Evolutionary conservation across 257 asterid genomes (phyloP).

Genomic region (Nicotiana attenuata): DNA sequence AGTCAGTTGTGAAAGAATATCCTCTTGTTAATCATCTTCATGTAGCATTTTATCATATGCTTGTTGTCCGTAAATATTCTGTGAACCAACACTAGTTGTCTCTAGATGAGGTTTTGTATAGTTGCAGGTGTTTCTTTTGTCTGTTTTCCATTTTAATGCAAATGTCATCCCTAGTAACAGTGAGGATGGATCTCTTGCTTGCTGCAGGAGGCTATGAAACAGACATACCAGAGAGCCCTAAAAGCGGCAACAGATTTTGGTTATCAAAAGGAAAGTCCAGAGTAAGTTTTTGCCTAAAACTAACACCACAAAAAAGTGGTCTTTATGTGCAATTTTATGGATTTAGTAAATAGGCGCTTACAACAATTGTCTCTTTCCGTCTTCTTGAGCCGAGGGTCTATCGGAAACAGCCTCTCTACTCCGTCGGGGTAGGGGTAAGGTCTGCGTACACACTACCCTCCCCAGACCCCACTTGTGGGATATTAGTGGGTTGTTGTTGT

Average conservation of each 20-base stretch:
- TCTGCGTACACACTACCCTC: no score
- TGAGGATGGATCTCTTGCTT: neutral
- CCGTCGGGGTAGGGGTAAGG: no score
- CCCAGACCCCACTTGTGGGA: no score
- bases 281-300: constrained; percentile 48
- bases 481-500: no score
- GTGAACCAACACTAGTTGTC: neutral
- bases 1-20: neutral
- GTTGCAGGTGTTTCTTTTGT: constrained; percentile 3
- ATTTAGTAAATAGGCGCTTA: neutral
- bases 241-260: constrained; percentile 91
- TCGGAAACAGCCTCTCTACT: no score
- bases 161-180: neutral
- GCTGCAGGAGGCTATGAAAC: constrained; percentile 90
- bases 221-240: constrained; percentile 73
- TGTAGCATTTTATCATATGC: neutral
- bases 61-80: neutral
- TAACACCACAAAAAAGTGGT: neutral
- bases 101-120: neutral
- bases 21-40: neutral
- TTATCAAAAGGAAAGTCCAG: constrained; percentile 92
- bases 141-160: neutral
- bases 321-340: neutral
- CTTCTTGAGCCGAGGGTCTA: no score
- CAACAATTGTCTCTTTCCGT: neutral